A percentile compares a stretch with the other conserved stretches of the same genome.
These are phyloP conservation scores for Neoboletus magnificus DNA, from an alignment of 768 basidiomycete genomes.

Conservation along the genomic window DNA sequence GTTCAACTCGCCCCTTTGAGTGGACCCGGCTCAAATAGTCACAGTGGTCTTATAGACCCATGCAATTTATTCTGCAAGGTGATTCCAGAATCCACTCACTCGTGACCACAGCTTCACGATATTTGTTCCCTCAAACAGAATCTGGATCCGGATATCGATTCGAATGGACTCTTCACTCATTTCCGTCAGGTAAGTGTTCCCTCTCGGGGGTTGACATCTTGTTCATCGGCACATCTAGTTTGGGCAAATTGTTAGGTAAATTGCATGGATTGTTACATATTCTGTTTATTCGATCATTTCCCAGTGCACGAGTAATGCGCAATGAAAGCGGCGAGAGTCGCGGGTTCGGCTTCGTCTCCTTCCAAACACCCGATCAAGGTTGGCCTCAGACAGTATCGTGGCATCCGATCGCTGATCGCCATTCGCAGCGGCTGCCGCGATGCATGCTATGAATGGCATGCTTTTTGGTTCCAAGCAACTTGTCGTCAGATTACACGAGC, in stretches of 20 bases:
- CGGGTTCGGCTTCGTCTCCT: slow-evolving; percentile 91
- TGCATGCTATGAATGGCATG: slow-evolving; percentile 79
- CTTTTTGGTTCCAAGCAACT: slow-evolving; percentile 72
- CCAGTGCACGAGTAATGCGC: slow-evolving; percentile 90
- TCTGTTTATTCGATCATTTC: neutral
- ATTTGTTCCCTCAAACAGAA: slow-evolving; percentile 48
- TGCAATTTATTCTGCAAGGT: slow-evolving; percentile 92
- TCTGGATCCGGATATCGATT: slow-evolving; percentile 80
- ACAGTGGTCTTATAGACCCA: slow-evolving; percentile 86
- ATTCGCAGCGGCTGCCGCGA: slow-evolving; percentile 59
- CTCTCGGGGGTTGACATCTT: slow-evolving; percentile 10
- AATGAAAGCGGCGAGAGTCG: slow-evolving; percentile 78
- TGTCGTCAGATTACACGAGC: slow-evolving; percentile 86
- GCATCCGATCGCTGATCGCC: neutral
- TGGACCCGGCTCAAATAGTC: slow-evolving; percentile 78
- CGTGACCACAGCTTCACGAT: neutral
- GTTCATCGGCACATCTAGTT: slow-evolving; percentile 45
- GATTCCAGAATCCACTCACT: slow-evolving; percentile 7
- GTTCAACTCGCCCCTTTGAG: slow-evolving; percentile 73
- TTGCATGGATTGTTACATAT: neutral
- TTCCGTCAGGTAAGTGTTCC: slow-evolving; percentile 61
- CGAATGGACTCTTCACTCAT: slow-evolving; percentile 77
- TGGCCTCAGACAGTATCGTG: neutral
- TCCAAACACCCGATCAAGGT: slow-evolving; percentile 82
- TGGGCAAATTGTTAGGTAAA: slow-evolving; percentile 84